Evolutionary conservation across 2,329 filamentous ascomycete genomes (phyloP).

Genomic region (Colletotrichum chrysophilum): DNA sequence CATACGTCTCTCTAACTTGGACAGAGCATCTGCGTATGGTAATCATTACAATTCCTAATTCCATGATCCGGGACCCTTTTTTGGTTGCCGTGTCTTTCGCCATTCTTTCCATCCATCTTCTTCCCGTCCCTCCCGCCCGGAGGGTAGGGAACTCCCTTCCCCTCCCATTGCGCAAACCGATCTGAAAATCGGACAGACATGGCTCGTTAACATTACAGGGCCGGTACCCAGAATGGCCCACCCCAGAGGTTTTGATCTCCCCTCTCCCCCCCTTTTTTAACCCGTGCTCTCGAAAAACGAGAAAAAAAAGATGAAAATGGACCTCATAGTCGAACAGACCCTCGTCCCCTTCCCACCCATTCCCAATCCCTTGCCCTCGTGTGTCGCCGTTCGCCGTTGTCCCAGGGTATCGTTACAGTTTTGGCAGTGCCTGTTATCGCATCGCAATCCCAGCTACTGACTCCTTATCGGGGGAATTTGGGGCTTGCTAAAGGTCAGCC

Average conservation of each 20-base stretch:
- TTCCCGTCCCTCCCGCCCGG: background rate
- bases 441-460: conserved; percentile 1
- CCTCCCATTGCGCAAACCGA: conserved; percentile 4
- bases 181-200: conserved; percentile 18
- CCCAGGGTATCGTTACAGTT: conserved; percentile 20
- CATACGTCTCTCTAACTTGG: background rate
- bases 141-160: background rate
- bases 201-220: conserved; percentile 20
- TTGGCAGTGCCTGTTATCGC: background rate
- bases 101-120: background rate
- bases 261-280: background rate
- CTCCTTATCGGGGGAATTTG: background rate
- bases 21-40: conserved; percentile 1
- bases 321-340: conserved; percentile 14
- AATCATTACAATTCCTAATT: conserved; percentile 13
- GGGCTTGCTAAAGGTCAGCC: conserved; percentile 1
- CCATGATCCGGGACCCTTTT: conserved; percentile 11
- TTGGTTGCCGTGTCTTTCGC: conserved; percentile 10
- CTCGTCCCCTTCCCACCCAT: background rate
- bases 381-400: conserved; percentile 18
- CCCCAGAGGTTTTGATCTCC: conserved; percentile 2
- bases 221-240: conserved; percentile 19
- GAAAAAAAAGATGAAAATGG: conserved; percentile 7
- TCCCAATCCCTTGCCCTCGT: background rate
- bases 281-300: conserved; percentile 1